Evolutionary conservation across 73 alveolate genomes (phyloP), one percentile per base, ranked within the genome.

Genomic region (Uronychia setigera): DNA sequence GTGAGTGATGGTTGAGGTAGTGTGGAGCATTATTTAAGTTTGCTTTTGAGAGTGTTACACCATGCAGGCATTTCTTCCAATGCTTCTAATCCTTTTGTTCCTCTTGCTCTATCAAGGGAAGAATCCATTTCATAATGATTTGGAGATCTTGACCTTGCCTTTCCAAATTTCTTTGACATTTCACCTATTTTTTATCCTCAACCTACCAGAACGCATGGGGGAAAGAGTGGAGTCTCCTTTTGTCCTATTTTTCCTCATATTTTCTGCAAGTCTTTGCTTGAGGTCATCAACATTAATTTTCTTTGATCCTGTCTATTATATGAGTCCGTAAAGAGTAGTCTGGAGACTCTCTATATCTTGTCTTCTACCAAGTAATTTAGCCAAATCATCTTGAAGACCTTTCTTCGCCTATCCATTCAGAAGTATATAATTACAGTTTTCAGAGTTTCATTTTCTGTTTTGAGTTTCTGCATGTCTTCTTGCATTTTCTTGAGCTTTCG

Each of bases 401-500:
- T 79, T 79, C 89, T 89, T 91, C 57, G 81, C 74, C 74, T 27
- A 32, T 5, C 82, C 75, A 0, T 79, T n/a, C n/a, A n/a, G n/a
- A 88, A 81, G 79, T 59, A 76, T 91, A 93, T 74, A 93, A 30
- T 78, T 78, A 46, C 67, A 19, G 67, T 46, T 89, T 67, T 88
- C 59, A 77, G 89, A 59, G 80, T 81, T 30, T 85, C 91, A 84
- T 87, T 94, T 75, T 89, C 95, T 77, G 79, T 86, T 74, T 33
- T 83, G 58, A 80, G 84, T 75, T 76, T 91, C 93, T 87, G 85
- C 33, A 85, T 85, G 92, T 83, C 93, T 83, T 91, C 95, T 91
- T 94, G 94, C 91, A 46, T 82, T 79, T 90, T 87, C 93, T 59
- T 90, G 87, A 78, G 87, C 85, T 74, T 90, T 85, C 86, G 92